Evolutionary conservation across 176 grass and related monocot species (phyloP).

Genomic region (Secale cereale): DNA sequence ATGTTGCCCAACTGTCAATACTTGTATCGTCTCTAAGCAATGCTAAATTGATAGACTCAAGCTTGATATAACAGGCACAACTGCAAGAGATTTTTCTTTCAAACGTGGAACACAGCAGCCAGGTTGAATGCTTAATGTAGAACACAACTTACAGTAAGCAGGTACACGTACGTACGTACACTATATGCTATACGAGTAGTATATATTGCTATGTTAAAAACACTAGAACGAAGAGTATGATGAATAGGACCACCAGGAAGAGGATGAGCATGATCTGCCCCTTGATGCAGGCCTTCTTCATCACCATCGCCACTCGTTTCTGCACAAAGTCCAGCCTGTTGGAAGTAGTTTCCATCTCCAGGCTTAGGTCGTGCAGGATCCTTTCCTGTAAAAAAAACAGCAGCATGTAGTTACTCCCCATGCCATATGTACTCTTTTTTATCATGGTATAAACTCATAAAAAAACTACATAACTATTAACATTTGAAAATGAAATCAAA

Average conservation of each 20-base stretch:
- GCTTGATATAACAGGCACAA: too few species aligned
- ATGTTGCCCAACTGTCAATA: too few species aligned
- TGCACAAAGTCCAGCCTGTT: slow-evolving; percentile 97
- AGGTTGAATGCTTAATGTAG: background rate
- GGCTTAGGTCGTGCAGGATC: slow-evolving; percentile 71
- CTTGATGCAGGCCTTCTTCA: slow-evolving; percentile 93
- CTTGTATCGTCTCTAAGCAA: too few species aligned
- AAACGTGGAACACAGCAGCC: too few species aligned
- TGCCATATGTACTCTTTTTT: too few species aligned
- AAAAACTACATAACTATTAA: too few species aligned
- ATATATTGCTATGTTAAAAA: slow-evolving; percentile 56
- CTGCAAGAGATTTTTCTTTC: too few species aligned
- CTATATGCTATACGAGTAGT: background rate
- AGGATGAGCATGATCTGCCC: slow-evolving; percentile 80
- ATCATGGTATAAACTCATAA: too few species aligned
- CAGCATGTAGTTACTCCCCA: background rate
- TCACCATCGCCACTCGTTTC: slow-evolving; percentile 88
- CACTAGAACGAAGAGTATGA: slow-evolving; percentile 85
- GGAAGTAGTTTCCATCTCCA: slow-evolving; percentile 96
- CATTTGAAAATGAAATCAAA: too few species aligned
- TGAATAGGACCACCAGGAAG: slow-evolving; percentile 77
- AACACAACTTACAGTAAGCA: background rate
- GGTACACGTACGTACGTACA: background rate
- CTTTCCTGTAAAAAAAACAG: slow-evolving; percentile 70
- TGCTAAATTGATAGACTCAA: too few species aligned